These are phyloP conservation scores for Candida rishiriensis DNA, from an alignment of 805 yeast species.

Conservation along the genomic window DNA sequence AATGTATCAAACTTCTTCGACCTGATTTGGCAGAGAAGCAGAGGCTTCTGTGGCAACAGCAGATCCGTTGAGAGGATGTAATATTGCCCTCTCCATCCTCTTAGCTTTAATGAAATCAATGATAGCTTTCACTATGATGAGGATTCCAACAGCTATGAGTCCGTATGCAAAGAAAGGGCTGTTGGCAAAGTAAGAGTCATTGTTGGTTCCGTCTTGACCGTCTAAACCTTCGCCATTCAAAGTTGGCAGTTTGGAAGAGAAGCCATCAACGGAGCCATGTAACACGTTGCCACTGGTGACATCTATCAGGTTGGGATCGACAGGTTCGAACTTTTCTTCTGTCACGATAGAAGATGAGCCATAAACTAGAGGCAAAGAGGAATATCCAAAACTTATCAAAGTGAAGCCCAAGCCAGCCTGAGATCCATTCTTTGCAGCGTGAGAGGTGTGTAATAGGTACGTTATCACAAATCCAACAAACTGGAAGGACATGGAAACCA, in stretches of 20 bases:
- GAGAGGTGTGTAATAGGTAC: constrained; percentile 89
- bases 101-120: constrained; percentile 72
- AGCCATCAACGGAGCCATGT: constrained; percentile 26
- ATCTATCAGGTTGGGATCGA: constrained; percentile 56
- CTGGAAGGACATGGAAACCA: constrained; percentile 89
- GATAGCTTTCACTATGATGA: constrained; percentile 63
- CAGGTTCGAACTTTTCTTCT: constrained; percentile 44
- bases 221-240: constrained; percentile 10
- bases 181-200: constrained; percentile 14
- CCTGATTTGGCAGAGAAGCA: no score
- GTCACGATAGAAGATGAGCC: constrained; percentile 16
- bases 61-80: constrained; percentile 14
- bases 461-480: constrained; percentile 90
- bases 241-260: constrained; percentile 19
- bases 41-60: not conserved
- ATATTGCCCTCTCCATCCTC: constrained; percentile 62
- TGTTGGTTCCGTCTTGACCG: not conserved
- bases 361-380: constrained; percentile 43
- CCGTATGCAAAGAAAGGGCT: constrained; percentile 57
- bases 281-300: constrained; percentile 22
- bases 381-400: constrained; percentile 64
- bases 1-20: not conserved
- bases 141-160: constrained; percentile 63
- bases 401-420: constrained; percentile 88
- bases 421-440: constrained; percentile 95